Base-by-base conservation (phyloP, 352 stramenopile genomes). In the Phytophthora fragariaefolia region DNA sequence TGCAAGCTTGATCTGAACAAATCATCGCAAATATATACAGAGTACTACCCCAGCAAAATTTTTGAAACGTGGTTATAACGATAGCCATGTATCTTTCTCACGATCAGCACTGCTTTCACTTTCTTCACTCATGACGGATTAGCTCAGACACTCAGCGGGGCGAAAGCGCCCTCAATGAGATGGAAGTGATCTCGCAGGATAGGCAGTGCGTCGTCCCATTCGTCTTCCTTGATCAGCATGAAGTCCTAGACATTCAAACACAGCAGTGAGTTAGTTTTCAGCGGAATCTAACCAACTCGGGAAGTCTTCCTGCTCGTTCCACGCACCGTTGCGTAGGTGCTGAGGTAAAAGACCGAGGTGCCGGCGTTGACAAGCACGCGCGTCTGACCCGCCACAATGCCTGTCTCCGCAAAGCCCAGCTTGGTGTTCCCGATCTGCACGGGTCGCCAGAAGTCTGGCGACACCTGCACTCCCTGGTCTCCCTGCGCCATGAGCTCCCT, bases 221-320 rank as follows among this genome's bases (percentile, higher is more conserved):
- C 81, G 69, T 90, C 81, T 50, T 90, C 81, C 52, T 87, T 90
- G 74, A 90, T 86, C 12, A 90, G 43, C 81, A 90, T 87, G 15
- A 86, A 87, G 26, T 90, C 81, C 77, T 85, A 30, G 6, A 46
- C n/a, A 24, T 26, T 13, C 8, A 12, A 43, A 43, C n/a, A n/a
- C n/a, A n/a, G n/a, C n/a, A n/a, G n/a, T n/a, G n/a, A 20, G 15
- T 43, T 43, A 22, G 36, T 7, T 43, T n/a, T 1, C n/a, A 43
- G 36, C 17, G 3, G 9, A 42, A 42, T 17, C 13, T 36, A 36
- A 36, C 34, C 34, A 18, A 17, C 36, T 20, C 15, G 1, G 34
- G 34, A 42, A 42, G 34, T 6, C 15, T 4, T 26, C 30, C 30
- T 36, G 6, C 12, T 36, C 6, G 30, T 36, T 36, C 26, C 3